Base-by-base conservation (phyloP, 306 rosid genomes). In the Sphenostylis stenocarpa region DNA sequence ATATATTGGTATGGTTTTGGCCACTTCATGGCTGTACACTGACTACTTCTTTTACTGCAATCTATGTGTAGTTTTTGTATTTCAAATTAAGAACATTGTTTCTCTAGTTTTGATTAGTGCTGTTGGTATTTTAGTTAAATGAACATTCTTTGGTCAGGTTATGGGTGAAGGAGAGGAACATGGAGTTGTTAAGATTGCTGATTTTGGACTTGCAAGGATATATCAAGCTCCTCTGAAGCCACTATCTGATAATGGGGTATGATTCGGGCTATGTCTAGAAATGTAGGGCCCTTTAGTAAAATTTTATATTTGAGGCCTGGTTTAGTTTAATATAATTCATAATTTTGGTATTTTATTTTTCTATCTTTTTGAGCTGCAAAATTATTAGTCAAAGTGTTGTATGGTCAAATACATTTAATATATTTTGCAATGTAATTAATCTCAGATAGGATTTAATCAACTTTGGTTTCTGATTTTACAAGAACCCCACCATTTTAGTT, bases 201-300 rank as follows among this genome's bases (percentile, higher is more conserved):
- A 91, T 87, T 91, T 91, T 80, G 97, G 97, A 80, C 97, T 91
- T 80, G 97, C 97, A 49, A 89, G 97, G 78, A 83, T 91, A 86
- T 91, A 89, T 76, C 94, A 89, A 77, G 94, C 91, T 63, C 97
- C 97, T 55, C 68, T 89, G 82, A 91, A 85, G 86, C 82, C 94
- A 5, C 75, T 91, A 77, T 83, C 44, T 57, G 78, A 73, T 41
- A 90, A 90, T 72, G 96, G 96, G 84, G 96, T 90, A 87, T 65
- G 71, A 20, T 45, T 21, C 3, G 43, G 15, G 12, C 39, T 16
- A 6, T 29, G 21, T 26, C 66, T 58, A 60, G 21, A 31, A 61
- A 31, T n/a, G 12, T 31, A 15, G 64, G 16, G 19, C 19, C 34
- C 19, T 26, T 61, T 1, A 31, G 44, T 44, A 16, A 33, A 57